phyloP scores from a whole-genome alignment of 371 early-diverging fungal genomes.

The Mortierella sp. region DNA sequence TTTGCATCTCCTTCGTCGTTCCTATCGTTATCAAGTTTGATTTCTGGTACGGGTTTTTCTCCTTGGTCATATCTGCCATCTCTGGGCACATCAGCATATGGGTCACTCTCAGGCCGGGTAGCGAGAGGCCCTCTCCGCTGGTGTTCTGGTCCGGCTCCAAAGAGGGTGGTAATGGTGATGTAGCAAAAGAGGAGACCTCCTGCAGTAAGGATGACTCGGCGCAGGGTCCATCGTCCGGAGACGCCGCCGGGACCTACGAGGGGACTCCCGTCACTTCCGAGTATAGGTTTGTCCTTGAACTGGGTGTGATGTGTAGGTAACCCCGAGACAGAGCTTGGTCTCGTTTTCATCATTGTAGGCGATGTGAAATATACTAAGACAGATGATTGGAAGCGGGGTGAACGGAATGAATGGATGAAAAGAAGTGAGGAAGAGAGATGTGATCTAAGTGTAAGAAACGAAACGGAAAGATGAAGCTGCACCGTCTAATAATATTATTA shows the following conservation, averaged over 20 bases:
- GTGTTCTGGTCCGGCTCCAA: conserved; percentile 29
- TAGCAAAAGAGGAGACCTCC: conserved; percentile 44
- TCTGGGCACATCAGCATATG: conserved; percentile 19
- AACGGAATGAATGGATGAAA: not conserved
- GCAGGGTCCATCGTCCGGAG: conserved; percentile 22
- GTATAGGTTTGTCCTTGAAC: conserved; percentile 49
- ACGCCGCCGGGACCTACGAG: not conserved
- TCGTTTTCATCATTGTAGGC: conserved; percentile 29
- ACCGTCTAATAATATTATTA: too few species aligned
- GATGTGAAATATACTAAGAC: too few species aligned
- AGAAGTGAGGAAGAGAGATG: not conserved
- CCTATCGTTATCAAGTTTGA: conserved; percentile 9
- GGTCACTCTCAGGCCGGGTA: conserved; percentile 28
- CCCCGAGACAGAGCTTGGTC: conserved; percentile 40
- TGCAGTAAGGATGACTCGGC: conserved; percentile 31
- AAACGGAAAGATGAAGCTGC: too few species aligned
- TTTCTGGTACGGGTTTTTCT: not conserved
- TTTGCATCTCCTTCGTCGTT: conserved; percentile 1
- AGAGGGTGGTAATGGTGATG: conserved; percentile 35
- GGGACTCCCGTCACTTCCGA: not conserved
- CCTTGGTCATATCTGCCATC: conserved; percentile 1
- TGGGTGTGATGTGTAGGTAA: conserved; percentile 39
- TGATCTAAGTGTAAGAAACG: not conserved
- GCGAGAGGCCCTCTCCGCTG: conserved; percentile 7
- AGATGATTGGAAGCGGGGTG: too few species aligned